Evolutionary conservation across 2,329 filamentous ascomycete genomes (phyloP), one percentile per base, ranked within the genome.

Genomic region (Monilinia polystroma): DNA sequence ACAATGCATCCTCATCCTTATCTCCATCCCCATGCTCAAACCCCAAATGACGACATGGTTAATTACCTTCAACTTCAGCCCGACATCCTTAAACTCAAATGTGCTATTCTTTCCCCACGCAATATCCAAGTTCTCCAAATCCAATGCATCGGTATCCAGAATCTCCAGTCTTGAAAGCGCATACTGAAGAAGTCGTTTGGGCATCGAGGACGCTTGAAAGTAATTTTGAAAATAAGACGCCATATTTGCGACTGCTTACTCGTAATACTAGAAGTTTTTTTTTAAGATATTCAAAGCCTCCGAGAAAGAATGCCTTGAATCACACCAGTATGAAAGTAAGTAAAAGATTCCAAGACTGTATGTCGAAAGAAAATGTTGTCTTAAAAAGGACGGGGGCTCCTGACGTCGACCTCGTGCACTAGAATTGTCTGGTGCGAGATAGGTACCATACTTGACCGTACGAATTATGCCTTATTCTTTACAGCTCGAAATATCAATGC

Each of bases 121-220:
- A 72, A 97, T 86, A 73, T 96, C 92, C 70, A 98, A 80, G 72
- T 92, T 92, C 71, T 95, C 92, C 69, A 95, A 84, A 75, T 97
- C 91, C 72, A 97, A 81, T 16, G 90, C 89, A 75, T 96, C 90
- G 67, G 92, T 90, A 75, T 98, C 95, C 68, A 99, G 86, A 66
- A 97, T 83, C 73, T 96, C 93, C 68, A 97, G 83, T 67, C 89
- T 88, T 32, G 90, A 90, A 53, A 99, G 82, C 60, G 89, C 92
- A 81, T 95, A 97, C 72, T 92, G 89, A 71, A 98, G 85, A 74
- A 98, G 84, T 78, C 90, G 88, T 84, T 95, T 96, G 80, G 93
- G 91, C 82, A 96, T 92, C 72, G 87, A 91, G 70, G 92, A 75
- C 23, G 70, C 66, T 66, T 72, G 71, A 53, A 76, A 74, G 65